Conservation (phyloP, 495 filamentous ascomycete species). For the Hypoxylon fragiforme region DNA sequence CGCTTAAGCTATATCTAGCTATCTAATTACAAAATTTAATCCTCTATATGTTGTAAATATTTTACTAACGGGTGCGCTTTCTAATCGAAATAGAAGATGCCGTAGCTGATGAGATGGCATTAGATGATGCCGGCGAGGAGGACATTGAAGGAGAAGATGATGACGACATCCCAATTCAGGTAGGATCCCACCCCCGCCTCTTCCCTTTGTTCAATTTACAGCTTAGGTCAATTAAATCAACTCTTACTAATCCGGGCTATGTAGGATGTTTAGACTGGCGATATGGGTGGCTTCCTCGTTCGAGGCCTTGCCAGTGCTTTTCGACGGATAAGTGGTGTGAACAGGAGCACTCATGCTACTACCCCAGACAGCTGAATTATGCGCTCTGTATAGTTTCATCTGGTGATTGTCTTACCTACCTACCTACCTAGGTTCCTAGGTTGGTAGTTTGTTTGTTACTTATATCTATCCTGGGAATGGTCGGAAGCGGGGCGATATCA, state of each 20-base stretch:
- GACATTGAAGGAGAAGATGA: constrained; percentile 6
- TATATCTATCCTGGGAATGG: constrained; percentile 6
- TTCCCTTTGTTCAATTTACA: background rate
- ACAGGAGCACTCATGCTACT: constrained; percentile 1
- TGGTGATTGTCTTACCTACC: no score
- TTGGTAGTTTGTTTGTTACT: no score
- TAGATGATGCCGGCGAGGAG: constrained; percentile 24
- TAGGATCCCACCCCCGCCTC: constrained; percentile 14
- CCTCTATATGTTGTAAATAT: no score
- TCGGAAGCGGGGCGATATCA: no score
- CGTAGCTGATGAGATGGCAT: constrained; percentile 13
- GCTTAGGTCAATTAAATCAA: background rate
- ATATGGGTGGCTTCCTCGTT: constrained; percentile 19
- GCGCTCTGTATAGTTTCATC: no score
- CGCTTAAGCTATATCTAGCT: constrained; percentile 4
- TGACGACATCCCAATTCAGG: constrained; percentile 7
- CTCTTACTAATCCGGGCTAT: constrained; percentile 35
- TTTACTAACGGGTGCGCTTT: no score
- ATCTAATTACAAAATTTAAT: no score
- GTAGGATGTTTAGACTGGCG: constrained; percentile 35
- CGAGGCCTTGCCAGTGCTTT: constrained; percentile 29
- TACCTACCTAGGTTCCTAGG: no score
- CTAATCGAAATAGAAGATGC: constrained; percentile 18
- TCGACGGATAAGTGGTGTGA: constrained; percentile 20
- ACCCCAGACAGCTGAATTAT: constrained; percentile 5